Base-by-base conservation (phyloP, 345 rosid genomes). In the Boechera stricta region DNA sequence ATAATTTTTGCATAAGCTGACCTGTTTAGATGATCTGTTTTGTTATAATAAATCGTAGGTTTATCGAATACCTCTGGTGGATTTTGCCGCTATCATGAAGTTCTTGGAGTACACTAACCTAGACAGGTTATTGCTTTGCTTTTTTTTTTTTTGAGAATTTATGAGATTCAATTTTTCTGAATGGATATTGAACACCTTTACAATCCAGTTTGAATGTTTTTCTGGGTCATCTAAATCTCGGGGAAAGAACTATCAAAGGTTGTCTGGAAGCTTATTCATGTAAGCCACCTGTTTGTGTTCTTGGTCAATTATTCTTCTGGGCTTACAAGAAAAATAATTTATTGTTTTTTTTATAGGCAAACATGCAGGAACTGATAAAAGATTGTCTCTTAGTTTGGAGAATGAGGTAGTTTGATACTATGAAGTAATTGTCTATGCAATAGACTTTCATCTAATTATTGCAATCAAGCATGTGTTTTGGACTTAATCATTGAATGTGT, bases 241-340 rank as follows among this genome's bases (percentile, higher is more conserved):
- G 97, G 4, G 98, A 91, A 77, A 85, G 91, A 16, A 86, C 89
- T 35, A 84, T 93, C 83, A 87, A 88, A 84, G 91, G 97, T 69
- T 87, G 84, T 63, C 85, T 93, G 10, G 98, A 93, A 83, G 93
- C 93, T 28, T 89, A 93, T 74, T 91, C 98, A 32, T 93, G 98
- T 93, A 87, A 75, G 97, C 53, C 53, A 71, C 26, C 5, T 75
- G n/a, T 76, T 69, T 67, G 58, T 42, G 67, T 62, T 51, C 15
- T 59, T 10, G 2, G 52, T 35, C 53, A 56, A 62, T 64, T 47
- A 9, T 55, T 21, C 9, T 64, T 58, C 2, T 72, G 35, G 41
- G 18, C 15, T 26, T 38, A 13, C 49, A 31, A 49, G 10, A 18
- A 47, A 29, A 33, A 57, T 6, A 18, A 3, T 29, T 13, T 36